phyloP scores from a whole-genome alignment of 768 basidiomycete genomes.

The Boletus insuetus region DNA sequence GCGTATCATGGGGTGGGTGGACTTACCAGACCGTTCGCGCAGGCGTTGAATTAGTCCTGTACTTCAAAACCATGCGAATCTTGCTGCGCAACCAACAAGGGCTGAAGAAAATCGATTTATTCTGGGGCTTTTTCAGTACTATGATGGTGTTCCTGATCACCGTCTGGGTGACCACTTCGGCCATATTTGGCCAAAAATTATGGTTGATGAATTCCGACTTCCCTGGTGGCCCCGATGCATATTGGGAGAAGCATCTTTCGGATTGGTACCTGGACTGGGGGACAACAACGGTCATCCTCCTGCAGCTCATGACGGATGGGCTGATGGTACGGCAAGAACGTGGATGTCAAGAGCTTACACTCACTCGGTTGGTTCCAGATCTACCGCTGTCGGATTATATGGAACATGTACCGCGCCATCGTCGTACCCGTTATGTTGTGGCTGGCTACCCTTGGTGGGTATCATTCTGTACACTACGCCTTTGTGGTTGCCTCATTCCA shows the following conservation, averaged over 20 bases:
- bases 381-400: constrained; percentile 38
- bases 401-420: constrained; percentile 17
- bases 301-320: constrained; percentile 37
- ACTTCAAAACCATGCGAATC: constrained; percentile 20
- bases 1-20: not conserved
- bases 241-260: constrained; percentile 24
- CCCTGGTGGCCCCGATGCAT: constrained; percentile 36
- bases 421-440: constrained; percentile 19
- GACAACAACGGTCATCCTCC: constrained; percentile 20
- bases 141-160: constrained; percentile 29
- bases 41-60: constrained; percentile 25
- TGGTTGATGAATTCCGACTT: constrained; percentile 35
- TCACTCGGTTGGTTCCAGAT: constrained; percentile 30
- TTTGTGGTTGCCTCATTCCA: not conserved
- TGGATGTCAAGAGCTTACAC: not conserved
- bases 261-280: constrained; percentile 30
- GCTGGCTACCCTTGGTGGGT: constrained; percentile 20
- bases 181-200: constrained; percentile 30
- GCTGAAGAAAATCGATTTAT: constrained; percentile 3
- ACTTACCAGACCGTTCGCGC: not conserved
- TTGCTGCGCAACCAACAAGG: constrained; percentile 4
- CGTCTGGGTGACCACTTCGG: constrained; percentile 20
- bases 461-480: not conserved
- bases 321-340: constrained; percentile 13
- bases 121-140: constrained; percentile 26